Percentiles rank a stretch among this genome's conserved stretches.
Conservation (phyloP, 2,329 filamentous ascomycete genomes). For the Chrysoporthe austroafricana region DNA sequence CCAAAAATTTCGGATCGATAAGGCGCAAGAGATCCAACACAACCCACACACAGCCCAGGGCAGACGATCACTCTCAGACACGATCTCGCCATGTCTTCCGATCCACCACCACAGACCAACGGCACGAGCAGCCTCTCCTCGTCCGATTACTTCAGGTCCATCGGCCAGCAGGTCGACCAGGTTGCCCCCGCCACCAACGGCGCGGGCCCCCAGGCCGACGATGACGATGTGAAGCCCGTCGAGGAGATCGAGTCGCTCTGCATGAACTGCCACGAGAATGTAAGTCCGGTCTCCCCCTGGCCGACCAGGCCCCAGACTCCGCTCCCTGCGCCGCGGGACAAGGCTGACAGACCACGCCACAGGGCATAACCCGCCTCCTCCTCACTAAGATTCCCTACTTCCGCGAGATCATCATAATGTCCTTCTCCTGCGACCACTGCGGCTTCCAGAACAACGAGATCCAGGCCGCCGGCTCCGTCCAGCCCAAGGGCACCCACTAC, state of each 20-base stretch:
- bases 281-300: conserved; percentile 42
- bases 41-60: neutral
- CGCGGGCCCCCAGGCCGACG: conserved; percentile 37
- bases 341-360: neutral
- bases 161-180: conserved; percentile 64
- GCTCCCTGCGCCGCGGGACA: neutral
- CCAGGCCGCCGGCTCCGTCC: conserved; percentile 88
- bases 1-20: conserved; percentile 39
- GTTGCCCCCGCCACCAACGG: conserved; percentile 47
- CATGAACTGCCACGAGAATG: conserved; percentile 85
- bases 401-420: conserved; percentile 96
- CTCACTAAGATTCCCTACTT: conserved; percentile 96
- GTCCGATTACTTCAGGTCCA: conserved; percentile 63
- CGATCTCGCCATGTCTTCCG: conserved; percentile 28
- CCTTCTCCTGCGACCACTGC: conserved; percentile 91
- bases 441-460: conserved; percentile 90
- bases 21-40: conserved; percentile 1
- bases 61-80: neutral
- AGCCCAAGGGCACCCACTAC: conserved; percentile 85
- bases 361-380: conserved; percentile 85
- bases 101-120: conserved; percentile 40
- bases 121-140: conserved; percentile 40
- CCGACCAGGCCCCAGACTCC: neutral
- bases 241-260: conserved; percentile 78
- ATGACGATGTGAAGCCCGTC: conserved; percentile 59